These are phyloP conservation scores for Oidium heveae DNA, from an alignment of 2,329 filamentous ascomycete genomes.

Conservation along the genomic window DNA sequence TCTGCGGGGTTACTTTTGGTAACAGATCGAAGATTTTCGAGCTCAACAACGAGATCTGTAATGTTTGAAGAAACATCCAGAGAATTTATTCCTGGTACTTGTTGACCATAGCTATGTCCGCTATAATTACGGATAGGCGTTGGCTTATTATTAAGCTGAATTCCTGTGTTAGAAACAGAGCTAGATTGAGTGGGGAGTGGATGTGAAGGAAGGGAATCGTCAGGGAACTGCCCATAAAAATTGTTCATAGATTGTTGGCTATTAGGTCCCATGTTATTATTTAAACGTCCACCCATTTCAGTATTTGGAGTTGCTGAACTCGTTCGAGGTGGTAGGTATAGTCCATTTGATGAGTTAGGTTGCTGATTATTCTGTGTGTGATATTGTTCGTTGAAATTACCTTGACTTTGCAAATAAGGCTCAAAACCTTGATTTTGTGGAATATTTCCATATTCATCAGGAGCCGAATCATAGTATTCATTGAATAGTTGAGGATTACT, in stretches of 20 bases:
- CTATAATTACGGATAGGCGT: constrained; percentile 21
- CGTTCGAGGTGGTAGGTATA: constrained; percentile 9
- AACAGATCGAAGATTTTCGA: constrained; percentile 44
- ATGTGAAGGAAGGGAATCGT: constrained; percentile 27
- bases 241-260: constrained; percentile 7
- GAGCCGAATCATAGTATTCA: constrained; percentile 8
- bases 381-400: constrained; percentile 6
- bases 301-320: constrained; percentile 8
- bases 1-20: constrained; percentile 51
- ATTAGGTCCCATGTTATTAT: constrained; percentile 5
- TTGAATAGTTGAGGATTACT: constrained; percentile 31
- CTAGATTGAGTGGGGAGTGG: constrained; percentile 35
- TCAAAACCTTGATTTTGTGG: constrained; percentile 2
- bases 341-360: constrained; percentile 5
- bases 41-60: constrained; percentile 45
- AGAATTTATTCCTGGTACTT: constrained; percentile 1
- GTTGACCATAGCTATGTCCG: constrained; percentile 6
- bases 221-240: constrained; percentile 1
- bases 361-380: background rate
- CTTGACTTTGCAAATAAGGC: constrained; percentile 5
- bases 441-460: background rate
- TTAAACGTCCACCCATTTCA: constrained; percentile 5
- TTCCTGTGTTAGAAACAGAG: constrained; percentile 21
- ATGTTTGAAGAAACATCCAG: constrained; percentile 2
- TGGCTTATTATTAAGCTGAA: constrained; percentile 27